Percentiles rank a stretch among this genome's conserved stretches.
These are phyloP conservation scores for Neocatenulostroma microsporum DNA, from an alignment of 2,329 filamentous ascomycete genomes.

Conservation along the genomic window DNA sequence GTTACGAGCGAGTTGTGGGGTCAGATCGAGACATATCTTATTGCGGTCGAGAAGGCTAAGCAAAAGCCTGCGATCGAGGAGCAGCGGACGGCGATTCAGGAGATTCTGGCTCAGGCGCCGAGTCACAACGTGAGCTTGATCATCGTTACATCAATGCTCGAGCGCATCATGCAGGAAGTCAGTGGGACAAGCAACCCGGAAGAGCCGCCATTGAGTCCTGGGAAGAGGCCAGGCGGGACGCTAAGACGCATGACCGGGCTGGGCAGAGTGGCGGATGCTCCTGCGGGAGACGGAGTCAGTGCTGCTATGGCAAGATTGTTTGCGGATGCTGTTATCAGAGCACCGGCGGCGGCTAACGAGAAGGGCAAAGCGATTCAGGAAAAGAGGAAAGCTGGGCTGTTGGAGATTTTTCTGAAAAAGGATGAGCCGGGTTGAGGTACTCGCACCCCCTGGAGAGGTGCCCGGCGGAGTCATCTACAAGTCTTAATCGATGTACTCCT, in stretches of 20 bases:
- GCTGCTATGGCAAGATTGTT: conserved; percentile 61
- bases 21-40: conserved; percentile 54
- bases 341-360: conserved; percentile 37
- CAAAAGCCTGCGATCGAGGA: conserved; percentile 45
- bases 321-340: conserved; percentile 54
- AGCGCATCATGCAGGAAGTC: conserved; percentile 50
- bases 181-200: conserved; percentile 20
- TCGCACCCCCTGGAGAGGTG: no score
- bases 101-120: conserved; percentile 62
- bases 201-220: conserved; percentile 26
- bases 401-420: conserved; percentile 57
- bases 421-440: conserved; percentile 2
- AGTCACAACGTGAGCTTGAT: conserved; percentile 85
- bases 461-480: no score
- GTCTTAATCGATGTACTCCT: no score
- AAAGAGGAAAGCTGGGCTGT: conserved; percentile 56
- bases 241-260: conserved; percentile 29
- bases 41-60: conserved; percentile 42
- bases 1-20: conserved; percentile 64
- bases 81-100: conserved; percentile 57
- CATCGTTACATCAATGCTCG: conserved; percentile 72
- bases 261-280: conserved; percentile 37
- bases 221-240: conserved; percentile 23
- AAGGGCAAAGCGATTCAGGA: conserved; percentile 54
- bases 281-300: conserved; percentile 39